Conservation (phyloP, 2,329 filamentous ascomycete genomes). For the Ascochyta rabiei region DNA sequence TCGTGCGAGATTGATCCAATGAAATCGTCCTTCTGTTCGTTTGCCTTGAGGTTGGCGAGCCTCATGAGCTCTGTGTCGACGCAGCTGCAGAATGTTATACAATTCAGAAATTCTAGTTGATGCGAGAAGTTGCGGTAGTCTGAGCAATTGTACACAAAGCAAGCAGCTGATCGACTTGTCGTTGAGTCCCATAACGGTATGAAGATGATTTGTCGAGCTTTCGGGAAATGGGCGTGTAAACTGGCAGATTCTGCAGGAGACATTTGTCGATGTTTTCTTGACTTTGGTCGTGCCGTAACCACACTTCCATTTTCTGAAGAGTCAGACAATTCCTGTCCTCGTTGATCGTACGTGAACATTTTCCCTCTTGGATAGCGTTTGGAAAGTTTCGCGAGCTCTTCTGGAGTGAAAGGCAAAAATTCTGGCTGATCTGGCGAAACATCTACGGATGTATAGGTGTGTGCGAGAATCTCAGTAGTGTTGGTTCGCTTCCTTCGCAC, state of each 20-base stretch:
- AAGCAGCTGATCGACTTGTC: slow-evolving; percentile 21
- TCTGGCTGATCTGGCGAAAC: slow-evolving; percentile 45
- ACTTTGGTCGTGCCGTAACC: neutral
- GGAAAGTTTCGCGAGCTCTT: slow-evolving; percentile 49
- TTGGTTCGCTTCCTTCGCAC: slow-evolving; percentile 32
- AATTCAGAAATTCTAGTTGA: slow-evolving; percentile 11
- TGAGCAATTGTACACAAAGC: slow-evolving; percentile 39
- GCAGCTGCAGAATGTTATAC: slow-evolving; percentile 13
- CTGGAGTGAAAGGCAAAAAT: slow-evolving; percentile 48
- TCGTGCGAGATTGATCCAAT: slow-evolving; percentile 59
- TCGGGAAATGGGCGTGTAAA: slow-evolving; percentile 7
- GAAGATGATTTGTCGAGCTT: slow-evolving; percentile 18
- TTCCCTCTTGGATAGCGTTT: slow-evolving; percentile 8
- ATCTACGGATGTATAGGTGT: slow-evolving; percentile 24
- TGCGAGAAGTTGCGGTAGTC: slow-evolving; percentile 22
- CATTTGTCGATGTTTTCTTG: neutral
- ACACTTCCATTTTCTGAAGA: neutral
- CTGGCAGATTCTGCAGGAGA: slow-evolving; percentile 41
- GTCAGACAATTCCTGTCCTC: slow-evolving; percentile 11
- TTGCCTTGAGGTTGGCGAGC: slow-evolving; percentile 41
- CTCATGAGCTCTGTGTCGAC: slow-evolving; percentile 52
- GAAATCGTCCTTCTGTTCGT: slow-evolving; percentile 56
- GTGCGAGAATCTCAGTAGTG: slow-evolving; percentile 51
- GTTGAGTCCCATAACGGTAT: slow-evolving; percentile 36
- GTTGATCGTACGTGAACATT: slow-evolving; percentile 15